A percentile compares a stretch with the other conserved stretches of the same genome.
phyloP scores from a whole-genome alignment of 1,284 basidiomycete genomes.

The Ustilago hordei region DNA sequence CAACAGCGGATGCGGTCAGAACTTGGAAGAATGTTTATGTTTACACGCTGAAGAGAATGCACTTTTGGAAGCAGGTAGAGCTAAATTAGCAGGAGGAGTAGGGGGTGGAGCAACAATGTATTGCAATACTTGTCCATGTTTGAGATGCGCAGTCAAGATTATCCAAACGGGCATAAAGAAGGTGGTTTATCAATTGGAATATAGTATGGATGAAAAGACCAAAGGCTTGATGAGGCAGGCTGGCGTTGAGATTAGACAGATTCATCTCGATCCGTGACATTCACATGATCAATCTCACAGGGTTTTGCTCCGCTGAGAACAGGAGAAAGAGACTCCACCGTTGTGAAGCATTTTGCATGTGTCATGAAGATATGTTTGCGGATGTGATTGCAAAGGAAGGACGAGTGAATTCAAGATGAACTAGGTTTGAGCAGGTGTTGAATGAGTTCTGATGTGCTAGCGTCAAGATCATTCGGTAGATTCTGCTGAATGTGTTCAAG shows the following conservation, averaged over 20 bases:
- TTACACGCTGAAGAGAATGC: constrained; percentile 99
- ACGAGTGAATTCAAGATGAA: background rate
- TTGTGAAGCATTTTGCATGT: too few relatives aligned
- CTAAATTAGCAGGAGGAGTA: constrained; percentile 70
- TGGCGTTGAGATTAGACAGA: constrained; percentile 69
- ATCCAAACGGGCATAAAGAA: constrained; percentile 91
- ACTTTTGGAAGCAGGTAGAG: constrained; percentile 83
- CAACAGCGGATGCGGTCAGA: constrained; percentile 71
- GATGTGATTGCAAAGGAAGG: background rate
- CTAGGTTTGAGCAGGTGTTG: background rate
- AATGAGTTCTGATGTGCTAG: background rate
- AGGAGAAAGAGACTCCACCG: too few relatives aligned
- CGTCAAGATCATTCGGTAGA: background rate
- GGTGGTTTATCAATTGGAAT: constrained; percentile 94
- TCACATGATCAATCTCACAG: background rate
- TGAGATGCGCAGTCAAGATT: constrained; percentile 95
- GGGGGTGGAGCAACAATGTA: constrained; percentile 82
- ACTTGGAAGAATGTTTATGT: constrained; percentile 87
- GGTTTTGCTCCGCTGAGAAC: too few relatives aligned
- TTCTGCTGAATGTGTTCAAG: background rate
- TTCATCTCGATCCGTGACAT: constrained; percentile 33
- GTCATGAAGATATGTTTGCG: background rate
- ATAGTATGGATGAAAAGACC: constrained; percentile 74
- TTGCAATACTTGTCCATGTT: constrained; percentile 91
- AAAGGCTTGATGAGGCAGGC: constrained; percentile 69